Percentiles rank a stretch among this genome's conserved stretches.
Conservation (phyloP, 108 stramenopile species). For the Pseudonitzschia multiseries region DNA sequence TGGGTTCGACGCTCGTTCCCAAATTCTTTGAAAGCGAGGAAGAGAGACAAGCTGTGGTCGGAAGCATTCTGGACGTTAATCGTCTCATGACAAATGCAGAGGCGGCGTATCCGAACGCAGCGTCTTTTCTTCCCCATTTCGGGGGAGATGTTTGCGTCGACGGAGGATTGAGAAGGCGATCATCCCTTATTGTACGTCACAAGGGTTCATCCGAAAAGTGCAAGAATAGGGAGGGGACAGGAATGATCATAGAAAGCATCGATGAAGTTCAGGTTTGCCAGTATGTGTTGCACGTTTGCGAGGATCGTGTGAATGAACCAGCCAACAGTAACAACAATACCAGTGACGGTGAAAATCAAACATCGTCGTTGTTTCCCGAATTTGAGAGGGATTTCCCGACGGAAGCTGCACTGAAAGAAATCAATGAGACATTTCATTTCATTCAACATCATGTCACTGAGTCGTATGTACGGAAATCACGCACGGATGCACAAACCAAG, state of each 20-base stretch:
- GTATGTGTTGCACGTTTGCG: slow-evolving; percentile 37
- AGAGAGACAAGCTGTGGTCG: neutral
- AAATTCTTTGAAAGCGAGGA: too few relatives aligned
- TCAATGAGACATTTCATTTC: slow-evolving; percentile 9
- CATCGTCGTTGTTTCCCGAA: too few relatives aligned
- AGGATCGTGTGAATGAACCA: neutral
- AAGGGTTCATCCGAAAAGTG: slow-evolving; percentile 5
- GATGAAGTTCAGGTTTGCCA: slow-evolving; percentile 26
- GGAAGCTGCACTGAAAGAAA: slow-evolving; percentile 14
- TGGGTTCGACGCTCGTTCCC: neutral
- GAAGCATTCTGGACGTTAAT: neutral
- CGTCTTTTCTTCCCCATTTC: slow-evolving; percentile 18
- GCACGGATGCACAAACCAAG: slow-evolving; percentile 8
- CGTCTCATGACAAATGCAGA: slow-evolving; percentile 2
- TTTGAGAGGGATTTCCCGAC: neutral
- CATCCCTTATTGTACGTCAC: slow-evolving; percentile 26
- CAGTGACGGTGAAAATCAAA: neutral
- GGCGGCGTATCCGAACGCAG: slow-evolving; percentile 12
- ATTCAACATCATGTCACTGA: slow-evolving; percentile 17
- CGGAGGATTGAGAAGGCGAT: slow-evolving; percentile 4
- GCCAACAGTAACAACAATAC: neutral
- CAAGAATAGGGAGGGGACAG: neutral
- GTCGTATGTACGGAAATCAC: slow-evolving; percentile 25
- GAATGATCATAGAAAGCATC: slow-evolving; percentile 17
- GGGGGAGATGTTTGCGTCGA: slow-evolving; percentile 24